These are phyloP conservation scores for Aeschynomene evenia DNA, from an alignment of 306 rosid species.

Conservation along the genomic window DNA sequence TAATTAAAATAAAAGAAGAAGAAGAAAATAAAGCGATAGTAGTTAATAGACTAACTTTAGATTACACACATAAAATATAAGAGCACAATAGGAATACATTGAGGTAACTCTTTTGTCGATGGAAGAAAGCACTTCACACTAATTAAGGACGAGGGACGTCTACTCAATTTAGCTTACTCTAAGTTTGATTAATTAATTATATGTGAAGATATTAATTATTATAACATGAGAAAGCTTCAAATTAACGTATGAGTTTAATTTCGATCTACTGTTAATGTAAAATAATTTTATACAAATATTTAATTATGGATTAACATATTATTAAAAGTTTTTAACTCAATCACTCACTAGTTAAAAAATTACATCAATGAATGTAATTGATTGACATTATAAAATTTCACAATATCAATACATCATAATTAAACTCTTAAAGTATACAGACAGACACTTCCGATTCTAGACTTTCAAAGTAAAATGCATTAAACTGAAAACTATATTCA, in stretches of 20 bases:
- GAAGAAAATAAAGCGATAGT: not conserved
- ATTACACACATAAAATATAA: not conserved
- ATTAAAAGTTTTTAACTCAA: too few species aligned
- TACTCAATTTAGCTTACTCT: not conserved
- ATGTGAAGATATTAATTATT: not conserved
- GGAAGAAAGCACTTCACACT: not conserved
- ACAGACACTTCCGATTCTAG: not conserved
- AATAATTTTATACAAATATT: too few species aligned
- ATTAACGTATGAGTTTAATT: too few species aligned
- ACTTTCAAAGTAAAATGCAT: too few species aligned
- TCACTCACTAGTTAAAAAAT: too few species aligned
- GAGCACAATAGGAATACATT: not conserved
- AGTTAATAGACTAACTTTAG: not conserved
- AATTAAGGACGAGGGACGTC: too few species aligned
- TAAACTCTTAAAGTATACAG: too few species aligned
- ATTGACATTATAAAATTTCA: too few species aligned
- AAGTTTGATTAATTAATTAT: not conserved
- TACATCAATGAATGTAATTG: too few species aligned
- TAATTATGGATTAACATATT: too few species aligned
- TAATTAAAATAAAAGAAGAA: not conserved
- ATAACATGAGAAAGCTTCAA: not conserved
- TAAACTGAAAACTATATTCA: not conserved
- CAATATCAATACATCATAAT: too few species aligned
- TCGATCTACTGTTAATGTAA: too few species aligned
- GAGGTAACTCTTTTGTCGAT: not conserved